Base-by-base conservation (phyloP, 2,329 filamentous ascomycete species). In the Microdochium trichocladiopsis region DNA sequence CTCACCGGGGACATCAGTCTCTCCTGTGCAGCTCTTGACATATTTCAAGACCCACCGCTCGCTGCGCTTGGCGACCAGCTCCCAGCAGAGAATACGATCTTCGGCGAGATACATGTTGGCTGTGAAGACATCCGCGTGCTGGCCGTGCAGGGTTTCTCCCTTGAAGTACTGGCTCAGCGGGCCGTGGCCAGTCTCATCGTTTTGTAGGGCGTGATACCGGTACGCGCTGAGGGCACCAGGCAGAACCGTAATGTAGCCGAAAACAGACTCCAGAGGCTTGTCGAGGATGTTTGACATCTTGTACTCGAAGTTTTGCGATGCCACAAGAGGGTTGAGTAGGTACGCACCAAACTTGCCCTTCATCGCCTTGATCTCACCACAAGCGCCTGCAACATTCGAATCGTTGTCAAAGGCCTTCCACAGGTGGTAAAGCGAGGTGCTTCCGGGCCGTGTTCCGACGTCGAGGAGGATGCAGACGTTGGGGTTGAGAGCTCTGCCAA, bases 221-320 rank as follows among this genome's bases (percentile, higher is more conserved):
- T 99, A 99, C 21, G 94, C 94, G n/a, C 93, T 97, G 71, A 99
- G 96, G 53, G 94, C 94, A 75, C 94, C 94, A 1, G 94, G 94
- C 65, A 99, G 77, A 63, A 99, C 94, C 47, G 90, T 90, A 66
- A 99, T 97, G 73, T 97, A 99, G 48, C 94, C 94, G 69, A 99
- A 99, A 0, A 93, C 90, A 3, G 93, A 97, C 68, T 99, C 94
- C 41, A 99, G 76, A 2, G 94, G 94, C 73, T 99, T 99, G 69
- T 99, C 94, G 47, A 99, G 80, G 65, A 99, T 99, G 65, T 99
- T 99, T 69, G 90, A 96, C 88, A 99, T 96, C 79, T 99, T 99
- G 80, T 99, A 99, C 74, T 99, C 94, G 62, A 99, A 99, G 66
- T 99, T 99, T 64, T 99, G 94, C 1, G 92, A 92, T 2, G 94